Evolutionary conservation across 2,329 filamentous ascomycete genomes (phyloP).

Genomic region (Calonectria ilicicola): DNA sequence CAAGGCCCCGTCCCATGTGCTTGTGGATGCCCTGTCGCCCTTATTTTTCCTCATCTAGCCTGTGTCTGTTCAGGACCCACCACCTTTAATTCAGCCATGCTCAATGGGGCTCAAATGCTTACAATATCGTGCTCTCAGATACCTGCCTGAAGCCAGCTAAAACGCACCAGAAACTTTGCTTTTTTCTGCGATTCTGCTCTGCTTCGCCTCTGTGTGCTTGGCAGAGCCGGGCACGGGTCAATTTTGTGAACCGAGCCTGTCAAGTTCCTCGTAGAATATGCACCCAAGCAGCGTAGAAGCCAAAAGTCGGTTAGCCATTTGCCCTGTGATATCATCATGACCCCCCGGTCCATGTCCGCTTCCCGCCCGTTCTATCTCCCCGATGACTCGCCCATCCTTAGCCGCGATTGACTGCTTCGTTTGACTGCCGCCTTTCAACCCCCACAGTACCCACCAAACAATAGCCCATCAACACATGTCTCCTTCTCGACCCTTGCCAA

Average conservation of each 20-base stretch:
- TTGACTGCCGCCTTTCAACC: not conserved
- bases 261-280: not conserved
- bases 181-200: not conserved
- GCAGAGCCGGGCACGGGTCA: not conserved
- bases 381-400: not conserved
- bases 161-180: not conserved
- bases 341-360: not conserved
- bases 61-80: not conserved
- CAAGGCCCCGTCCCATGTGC: not conserved
- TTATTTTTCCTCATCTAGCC: not conserved
- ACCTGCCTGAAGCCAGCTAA: not conserved
- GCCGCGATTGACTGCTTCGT: not conserved
- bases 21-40: not conserved
- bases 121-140: not conserved
- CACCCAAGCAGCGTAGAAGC: not conserved
- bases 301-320: not conserved
- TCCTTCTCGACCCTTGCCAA: not conserved
- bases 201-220: not conserved
- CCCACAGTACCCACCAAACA: not conserved
- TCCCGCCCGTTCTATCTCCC: not conserved
- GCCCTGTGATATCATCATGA: not conserved
- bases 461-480: not conserved
- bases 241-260: not conserved
- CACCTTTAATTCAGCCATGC: slow-evolving; percentile 5
- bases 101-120: not conserved